Evolutionary conservation across 2,329 filamentous ascomycete species (phyloP), one percentile per base, ranked within the genome.

Genomic region (Bipolaris bicolor): DNA sequence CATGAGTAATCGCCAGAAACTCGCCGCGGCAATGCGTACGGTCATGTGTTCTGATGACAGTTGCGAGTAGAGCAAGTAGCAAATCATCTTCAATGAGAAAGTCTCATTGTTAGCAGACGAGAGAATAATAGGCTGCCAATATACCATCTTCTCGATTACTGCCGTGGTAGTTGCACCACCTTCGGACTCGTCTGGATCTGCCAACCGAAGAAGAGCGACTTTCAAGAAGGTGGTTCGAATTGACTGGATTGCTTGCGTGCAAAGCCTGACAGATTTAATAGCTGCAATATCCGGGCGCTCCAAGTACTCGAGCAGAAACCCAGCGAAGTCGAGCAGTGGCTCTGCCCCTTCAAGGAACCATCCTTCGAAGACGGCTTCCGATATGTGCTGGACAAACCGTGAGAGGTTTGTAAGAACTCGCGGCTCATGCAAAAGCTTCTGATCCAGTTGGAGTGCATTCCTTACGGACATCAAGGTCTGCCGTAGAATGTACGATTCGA

Each of bases 91-190:
- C 68, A 97, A 84, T 69, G 91, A 90, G 9, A 91, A 88, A n/a
- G 90, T 86, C 43, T 97, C 92, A 6, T 85, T 82, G 3, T 90
- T 89, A 15, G 95, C 86, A 3, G 89, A 87, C 2, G 88, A 88
- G 15, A 99, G 81, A 15, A 99, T 87, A 16, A 97, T 90, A 18
- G 91, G 92, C 74, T 98, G 95, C 95, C 95, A 99, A 75, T 97
- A 98, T 0, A 91, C 87, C 67, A 99, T 86, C 71, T 92, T 94
- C 58, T 91, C 85, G 76, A 99, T 85, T 56, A 96, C 92, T 0
- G 84, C 80, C 24, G 89, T 83, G 0, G 88, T 86, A 46, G 91
- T 88, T 6, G 78, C 73, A 55, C 89, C 85, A 2, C 83, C 82
- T 51, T 86, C 81, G 1, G 83, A 77, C 33, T 89, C 88, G 48